A percentile compares a stretch with the other conserved stretches of the same genome.
phyloP scores from a whole-genome alignment of 306 rosid genomes.

The Hylodesmum podocarpum region DNA sequence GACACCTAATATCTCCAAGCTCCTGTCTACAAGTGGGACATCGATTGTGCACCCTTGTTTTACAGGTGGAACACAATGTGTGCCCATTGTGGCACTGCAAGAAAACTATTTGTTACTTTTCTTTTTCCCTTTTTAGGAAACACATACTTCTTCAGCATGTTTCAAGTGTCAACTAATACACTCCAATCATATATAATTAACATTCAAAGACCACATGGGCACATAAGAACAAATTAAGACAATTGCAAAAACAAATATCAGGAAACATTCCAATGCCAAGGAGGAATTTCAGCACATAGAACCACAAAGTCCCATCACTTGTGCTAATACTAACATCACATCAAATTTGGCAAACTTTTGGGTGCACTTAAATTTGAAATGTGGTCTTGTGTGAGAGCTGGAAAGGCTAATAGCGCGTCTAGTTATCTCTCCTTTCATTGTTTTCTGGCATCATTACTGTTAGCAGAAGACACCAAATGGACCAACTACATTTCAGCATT shows the following conservation, averaged over 20 bases:
- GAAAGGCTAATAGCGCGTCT: neutral
- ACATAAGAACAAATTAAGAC: neutral
- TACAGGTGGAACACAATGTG: constrained; percentile 93
- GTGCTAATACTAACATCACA: neutral
- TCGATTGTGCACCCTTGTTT: constrained; percentile 95
- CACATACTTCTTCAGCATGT: neutral
- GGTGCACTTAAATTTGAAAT: neutral
- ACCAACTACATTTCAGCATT: neutral
- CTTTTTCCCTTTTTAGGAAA: neutral
- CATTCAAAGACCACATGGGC: neutral
- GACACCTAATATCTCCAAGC: constrained; percentile 98
- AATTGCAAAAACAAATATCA: neutral
- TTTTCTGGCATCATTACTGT: neutral
- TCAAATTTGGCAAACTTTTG: neutral
- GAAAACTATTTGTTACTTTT: constrained; percentile 30
- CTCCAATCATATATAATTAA: constrained; percentile 21
- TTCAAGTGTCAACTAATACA: neutral
- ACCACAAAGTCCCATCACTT: neutral
- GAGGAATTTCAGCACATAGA: neutral
- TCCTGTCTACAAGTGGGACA: constrained; percentile 99
- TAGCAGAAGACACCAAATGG: neutral
- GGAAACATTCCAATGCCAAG: neutral
- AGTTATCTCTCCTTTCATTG: neutral
- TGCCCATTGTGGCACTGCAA: constrained; percentile 99
- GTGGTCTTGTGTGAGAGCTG: neutral